Conservation (phyloP, 1,284 basidiomycete genomes). For the Phaffia rhodozyma region DNA sequence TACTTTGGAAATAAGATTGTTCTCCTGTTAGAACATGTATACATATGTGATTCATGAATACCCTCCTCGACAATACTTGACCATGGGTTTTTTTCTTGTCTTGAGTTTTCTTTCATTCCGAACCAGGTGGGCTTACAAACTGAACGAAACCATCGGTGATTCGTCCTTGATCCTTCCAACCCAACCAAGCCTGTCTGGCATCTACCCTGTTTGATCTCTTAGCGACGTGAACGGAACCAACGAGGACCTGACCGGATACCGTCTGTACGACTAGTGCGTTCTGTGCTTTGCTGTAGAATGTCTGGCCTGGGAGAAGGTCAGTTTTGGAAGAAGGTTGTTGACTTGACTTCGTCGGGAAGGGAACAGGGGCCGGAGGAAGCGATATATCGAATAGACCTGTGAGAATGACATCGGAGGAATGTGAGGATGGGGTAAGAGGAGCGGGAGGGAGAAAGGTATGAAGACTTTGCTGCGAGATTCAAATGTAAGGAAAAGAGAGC, state of each 20-base stretch:
- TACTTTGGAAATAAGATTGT: conserved; percentile 24
- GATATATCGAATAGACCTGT: not conserved
- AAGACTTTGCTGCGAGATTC: not conserved
- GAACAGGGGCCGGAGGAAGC: not conserved
- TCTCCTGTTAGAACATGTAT: too few species aligned
- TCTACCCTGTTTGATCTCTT: not conserved
- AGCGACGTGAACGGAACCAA: not conserved
- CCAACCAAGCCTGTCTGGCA: not conserved
- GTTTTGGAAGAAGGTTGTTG: too few species aligned
- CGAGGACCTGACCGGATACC: not conserved
- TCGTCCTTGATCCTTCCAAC: conserved; percentile 3
- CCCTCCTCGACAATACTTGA: too few species aligned
- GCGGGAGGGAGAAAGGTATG: conserved; percentile 2
- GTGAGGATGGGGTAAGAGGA: not conserved
- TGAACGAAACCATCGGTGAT: not conserved
- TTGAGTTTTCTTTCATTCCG: too few species aligned
- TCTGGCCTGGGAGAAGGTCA: not conserved
- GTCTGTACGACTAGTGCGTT: not conserved
- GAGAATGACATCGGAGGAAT: not conserved
- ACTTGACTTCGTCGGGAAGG: not conserved
- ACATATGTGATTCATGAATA: too few species aligned
- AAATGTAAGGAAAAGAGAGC: not conserved
- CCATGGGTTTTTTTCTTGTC: too few species aligned
- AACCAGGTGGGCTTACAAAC: too few species aligned
- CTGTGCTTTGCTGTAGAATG: not conserved